phyloP scores from a whole-genome alignment of 768 basidiomycete species.

The Trametes cingulata region DNA sequence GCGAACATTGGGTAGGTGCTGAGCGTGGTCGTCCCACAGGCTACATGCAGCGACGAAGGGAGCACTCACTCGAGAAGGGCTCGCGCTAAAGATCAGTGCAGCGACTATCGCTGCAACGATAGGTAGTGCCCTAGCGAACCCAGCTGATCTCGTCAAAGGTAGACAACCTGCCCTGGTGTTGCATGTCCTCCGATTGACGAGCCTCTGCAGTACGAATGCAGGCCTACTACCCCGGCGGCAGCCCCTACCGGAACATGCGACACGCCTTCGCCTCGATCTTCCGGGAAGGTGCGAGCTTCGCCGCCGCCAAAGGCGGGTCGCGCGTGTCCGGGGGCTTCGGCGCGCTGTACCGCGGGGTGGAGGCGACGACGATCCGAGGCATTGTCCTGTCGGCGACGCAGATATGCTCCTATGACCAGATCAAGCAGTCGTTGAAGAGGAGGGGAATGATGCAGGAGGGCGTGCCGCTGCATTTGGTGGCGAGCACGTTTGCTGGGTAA shows the following conservation, averaged over 20 bases:
- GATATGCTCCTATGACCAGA: slow-evolving; percentile 39
- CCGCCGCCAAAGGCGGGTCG: slow-evolving; percentile 9
- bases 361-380: slow-evolving; percentile 37
- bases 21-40: slow-evolving; percentile 9
- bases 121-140: slow-evolving; percentile 38
- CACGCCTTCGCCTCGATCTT: slow-evolving; percentile 36
- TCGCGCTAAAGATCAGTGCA: slow-evolving; percentile 35
- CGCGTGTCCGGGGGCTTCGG: slow-evolving; percentile 27
- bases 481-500: slow-evolving; percentile 37
- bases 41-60: slow-evolving; percentile 28
- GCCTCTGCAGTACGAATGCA: slow-evolving; percentile 37
- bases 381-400: slow-evolving; percentile 37
- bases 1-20: not conserved
- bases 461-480: slow-evolving; percentile 33
- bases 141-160: slow-evolving; percentile 40
- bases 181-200: not conserved
- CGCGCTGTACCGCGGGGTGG: slow-evolving; percentile 35
- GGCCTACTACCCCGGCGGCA: slow-evolving; percentile 36
- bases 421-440: slow-evolving; percentile 36
- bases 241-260: slow-evolving; percentile 34
- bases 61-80: slow-evolving; percentile 32
- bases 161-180: not conserved
- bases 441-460: slow-evolving; percentile 36
- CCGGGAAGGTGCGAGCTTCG: slow-evolving; percentile 28
- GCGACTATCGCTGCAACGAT: slow-evolving; percentile 35